A percentile compares a stretch with the other conserved stretches of the same genome.
phyloP scores from a whole-genome alignment of 495 filamentous ascomycete species.

The Thermothielavioides terrestris region DNA sequence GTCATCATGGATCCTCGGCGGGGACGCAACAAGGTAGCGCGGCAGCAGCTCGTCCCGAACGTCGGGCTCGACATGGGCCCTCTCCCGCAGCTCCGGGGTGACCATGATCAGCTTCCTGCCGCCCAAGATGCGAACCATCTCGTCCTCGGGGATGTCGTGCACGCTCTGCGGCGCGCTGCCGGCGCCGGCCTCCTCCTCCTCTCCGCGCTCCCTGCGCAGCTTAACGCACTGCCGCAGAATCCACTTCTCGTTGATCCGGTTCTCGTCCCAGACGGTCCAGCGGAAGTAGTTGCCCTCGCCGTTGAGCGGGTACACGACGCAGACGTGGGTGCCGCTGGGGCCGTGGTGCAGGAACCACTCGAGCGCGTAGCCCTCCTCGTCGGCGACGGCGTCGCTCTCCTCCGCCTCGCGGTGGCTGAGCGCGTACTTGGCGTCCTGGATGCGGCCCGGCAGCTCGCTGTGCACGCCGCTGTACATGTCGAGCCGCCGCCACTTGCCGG shows the following conservation, averaged over 20 bases:
- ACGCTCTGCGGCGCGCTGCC: background rate
- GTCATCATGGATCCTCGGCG: background rate
- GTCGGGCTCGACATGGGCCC: background rate
- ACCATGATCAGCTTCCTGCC: background rate
- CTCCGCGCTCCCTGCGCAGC: no score
- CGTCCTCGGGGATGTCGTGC: background rate
- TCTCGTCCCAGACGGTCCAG: background rate
- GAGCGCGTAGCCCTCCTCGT: background rate
- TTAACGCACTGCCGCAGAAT: background rate
- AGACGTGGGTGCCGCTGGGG: background rate
- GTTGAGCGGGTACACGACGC: background rate
- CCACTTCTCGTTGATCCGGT: background rate
- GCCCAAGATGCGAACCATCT: constrained; percentile 4
- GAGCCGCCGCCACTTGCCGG: background rate
- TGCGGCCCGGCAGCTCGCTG: background rate
- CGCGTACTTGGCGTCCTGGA: no score
- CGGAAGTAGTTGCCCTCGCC: background rate
- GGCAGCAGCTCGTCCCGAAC: background rate
- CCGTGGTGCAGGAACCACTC: background rate
- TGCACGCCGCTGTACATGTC: background rate
- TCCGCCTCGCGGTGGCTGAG: background rate
- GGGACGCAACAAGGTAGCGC: background rate
- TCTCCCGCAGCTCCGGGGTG: background rate
- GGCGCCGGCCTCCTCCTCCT: no score
- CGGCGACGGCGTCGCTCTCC: background rate